Evolutionary conservation across 2,329 filamentous ascomycete species (phyloP).

Genomic region (Domatiomyces catenatus): DNA sequence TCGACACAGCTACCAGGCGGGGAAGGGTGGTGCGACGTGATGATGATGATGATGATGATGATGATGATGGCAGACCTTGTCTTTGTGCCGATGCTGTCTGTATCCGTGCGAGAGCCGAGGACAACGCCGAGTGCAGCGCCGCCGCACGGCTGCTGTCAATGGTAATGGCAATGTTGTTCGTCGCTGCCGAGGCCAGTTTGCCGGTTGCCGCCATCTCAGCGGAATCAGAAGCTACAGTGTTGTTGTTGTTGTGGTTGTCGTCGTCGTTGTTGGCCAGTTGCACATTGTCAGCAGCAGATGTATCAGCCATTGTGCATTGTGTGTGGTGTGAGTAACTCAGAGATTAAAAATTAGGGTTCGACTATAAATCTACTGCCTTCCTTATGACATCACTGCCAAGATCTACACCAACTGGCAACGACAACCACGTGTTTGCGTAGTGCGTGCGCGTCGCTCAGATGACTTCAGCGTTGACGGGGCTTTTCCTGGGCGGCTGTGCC

Average conservation of each 20-base stretch:
- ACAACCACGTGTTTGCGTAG: too few relatives aligned
- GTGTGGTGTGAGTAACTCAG: not conserved
- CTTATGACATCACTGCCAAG: too few relatives aligned
- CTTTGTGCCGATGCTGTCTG: not conserved
- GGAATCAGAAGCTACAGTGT: too few relatives aligned
- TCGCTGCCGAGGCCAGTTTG: not conserved
- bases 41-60: slow-evolving; percentile 2
- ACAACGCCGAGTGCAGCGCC: not conserved
- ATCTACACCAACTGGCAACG: too few relatives aligned
- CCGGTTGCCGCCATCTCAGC: too few relatives aligned
- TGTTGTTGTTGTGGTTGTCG: not conserved
- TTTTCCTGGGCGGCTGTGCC: not conserved
- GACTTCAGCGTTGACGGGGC: too few relatives aligned
- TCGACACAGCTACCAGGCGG: slow-evolving; percentile 85
- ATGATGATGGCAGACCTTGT: not conserved
- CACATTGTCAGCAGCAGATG: not conserved
- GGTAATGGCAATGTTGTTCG: not conserved
- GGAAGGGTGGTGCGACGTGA: slow-evolving; percentile 13
- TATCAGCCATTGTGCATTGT: not conserved
- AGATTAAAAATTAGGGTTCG: too few relatives aligned
- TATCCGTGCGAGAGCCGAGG: not conserved
- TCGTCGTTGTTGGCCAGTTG: too few relatives aligned
- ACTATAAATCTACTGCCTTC: too few relatives aligned
- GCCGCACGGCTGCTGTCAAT: not conserved
- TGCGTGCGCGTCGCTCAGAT: too few relatives aligned